phyloP scores from a whole-genome alignment of 805 yeast genomes.

The Kluyveromyces nonfermentans region DNA sequence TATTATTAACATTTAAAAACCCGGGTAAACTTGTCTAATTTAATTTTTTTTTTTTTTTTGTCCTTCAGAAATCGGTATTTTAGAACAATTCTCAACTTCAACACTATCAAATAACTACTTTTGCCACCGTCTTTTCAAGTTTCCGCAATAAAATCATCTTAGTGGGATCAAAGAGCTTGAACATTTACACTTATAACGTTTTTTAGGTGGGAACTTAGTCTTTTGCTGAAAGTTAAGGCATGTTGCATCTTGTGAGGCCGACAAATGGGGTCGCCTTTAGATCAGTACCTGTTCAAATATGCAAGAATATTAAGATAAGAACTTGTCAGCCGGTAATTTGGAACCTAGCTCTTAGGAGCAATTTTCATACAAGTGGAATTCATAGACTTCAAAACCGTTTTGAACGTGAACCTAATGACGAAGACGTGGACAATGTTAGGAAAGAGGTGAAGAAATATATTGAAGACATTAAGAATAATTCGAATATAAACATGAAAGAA shows the following conservation, averaged over 20 bases:
- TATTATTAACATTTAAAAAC: neutral
- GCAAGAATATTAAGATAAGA: neutral
- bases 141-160: neutral
- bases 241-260: neutral
- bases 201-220: neutral
- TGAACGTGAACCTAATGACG: constrained; percentile 16
- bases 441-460: constrained; percentile 19
- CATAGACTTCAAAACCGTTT: neutral
- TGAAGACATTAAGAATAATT: constrained; percentile 13
- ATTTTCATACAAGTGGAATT: neutral
- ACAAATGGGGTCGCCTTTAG: neutral
- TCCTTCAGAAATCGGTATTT: neutral
- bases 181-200: neutral
- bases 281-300: neutral
- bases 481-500: constrained; percentile 10
- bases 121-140: neutral
- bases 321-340: neutral
- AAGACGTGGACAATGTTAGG: constrained; percentile 17
- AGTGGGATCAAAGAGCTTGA: neutral
- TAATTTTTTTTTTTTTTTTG: neutral
- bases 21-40: neutral
- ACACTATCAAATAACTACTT: neutral
- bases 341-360: neutral
- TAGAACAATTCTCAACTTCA: neutral
- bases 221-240: neutral